Base-by-base conservation (phyloP, 768 basidiomycete species). In the Podaxis sp. region DNA sequence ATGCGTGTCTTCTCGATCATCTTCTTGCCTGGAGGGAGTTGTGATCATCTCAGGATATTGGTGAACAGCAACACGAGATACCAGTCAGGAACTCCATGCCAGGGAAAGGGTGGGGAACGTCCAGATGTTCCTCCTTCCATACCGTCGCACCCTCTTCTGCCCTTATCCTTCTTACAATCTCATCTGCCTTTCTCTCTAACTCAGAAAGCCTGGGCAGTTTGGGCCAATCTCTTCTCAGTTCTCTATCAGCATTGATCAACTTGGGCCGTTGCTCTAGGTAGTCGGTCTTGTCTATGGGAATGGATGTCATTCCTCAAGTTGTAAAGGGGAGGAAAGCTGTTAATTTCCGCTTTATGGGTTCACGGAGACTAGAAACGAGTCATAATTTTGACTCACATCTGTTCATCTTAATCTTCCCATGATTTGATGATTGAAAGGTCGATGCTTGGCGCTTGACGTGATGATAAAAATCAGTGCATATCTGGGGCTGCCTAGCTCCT, bases 1-100 rank as follows among this genome's bases (percentile, higher is more conserved):
- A 91, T 68, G 61, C 75, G 75, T 0, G 89, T 90, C 64, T 79
- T 78, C 59, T 82, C 70, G 40, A 91, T 88, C 47, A 86, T 78
- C 47, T 67, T 70, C 66, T 79, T 82, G 44, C 85, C 85, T 86
- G 63, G 28, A n/a, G 4, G 47, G 11, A 25, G 47, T 1, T 48
- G 4, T 18, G 13, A 48, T 9, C 18, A 48, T 48, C 47, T 11
- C 47, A 13, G 7, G 10, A 48, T 25, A 23, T 3, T 23, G 23
- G 23, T 18, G 47, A 6, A 48, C 18, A 10, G 21, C 2, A 4
- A 7, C 5, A 6, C 18, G 7, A 23, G 25, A 3, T 9, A 48
- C 47, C 47, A 10, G 47, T 48, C 10, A 48, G 44, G 37, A 63
- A 63, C 23, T 63, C 62, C 58, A 63, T 63, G 18, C 62, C 62